Evolutionary conservation across 768 basidiomycete species (phyloP).

Genomic region (Rubroboletus pulcherrimus): DNA sequence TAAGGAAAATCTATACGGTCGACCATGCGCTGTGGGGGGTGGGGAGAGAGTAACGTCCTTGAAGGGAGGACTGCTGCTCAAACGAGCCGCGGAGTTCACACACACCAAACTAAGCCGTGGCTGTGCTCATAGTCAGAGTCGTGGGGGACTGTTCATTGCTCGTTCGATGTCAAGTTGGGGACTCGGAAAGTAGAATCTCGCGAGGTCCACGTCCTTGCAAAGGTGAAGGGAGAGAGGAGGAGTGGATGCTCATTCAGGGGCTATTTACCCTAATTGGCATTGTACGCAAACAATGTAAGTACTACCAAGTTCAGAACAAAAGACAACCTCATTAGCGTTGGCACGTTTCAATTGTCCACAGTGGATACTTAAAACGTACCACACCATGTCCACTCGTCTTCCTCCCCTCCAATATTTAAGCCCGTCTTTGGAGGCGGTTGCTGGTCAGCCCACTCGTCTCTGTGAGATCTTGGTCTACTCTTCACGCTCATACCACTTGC

Average conservation of each 20-base stretch:
- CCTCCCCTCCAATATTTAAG: constrained; percentile 4
- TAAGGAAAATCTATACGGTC: neutral
- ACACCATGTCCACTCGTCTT: neutral
- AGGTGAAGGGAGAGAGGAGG: neutral
- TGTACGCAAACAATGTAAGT: neutral
- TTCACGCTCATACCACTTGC: neutral
- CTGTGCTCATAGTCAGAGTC: neutral
- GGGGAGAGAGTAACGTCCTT: neutral
- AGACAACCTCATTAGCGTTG: neutral
- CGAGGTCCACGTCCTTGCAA: neutral
- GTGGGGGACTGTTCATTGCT: neutral
- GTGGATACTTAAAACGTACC: constrained; percentile 4
- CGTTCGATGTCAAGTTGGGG: neutral
- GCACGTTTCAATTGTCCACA: constrained; percentile 17
- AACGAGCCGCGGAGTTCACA: neutral
- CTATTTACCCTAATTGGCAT: constrained; percentile 1
- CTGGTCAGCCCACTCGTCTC: constrained; percentile 17
- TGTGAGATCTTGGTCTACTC: constrained; percentile 12
- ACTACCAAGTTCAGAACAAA: constrained; percentile 16
- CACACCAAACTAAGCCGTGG: neutral
- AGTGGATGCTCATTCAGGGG: constrained; percentile 11
- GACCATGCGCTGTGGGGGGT: neutral
- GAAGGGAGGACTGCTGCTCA: neutral
- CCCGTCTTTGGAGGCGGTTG: constrained; percentile 19
- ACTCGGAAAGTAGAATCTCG: neutral